phyloP scores from a whole-genome alignment of 768 basidiomycete genomes.

The Termitomyces sp. region DNA sequence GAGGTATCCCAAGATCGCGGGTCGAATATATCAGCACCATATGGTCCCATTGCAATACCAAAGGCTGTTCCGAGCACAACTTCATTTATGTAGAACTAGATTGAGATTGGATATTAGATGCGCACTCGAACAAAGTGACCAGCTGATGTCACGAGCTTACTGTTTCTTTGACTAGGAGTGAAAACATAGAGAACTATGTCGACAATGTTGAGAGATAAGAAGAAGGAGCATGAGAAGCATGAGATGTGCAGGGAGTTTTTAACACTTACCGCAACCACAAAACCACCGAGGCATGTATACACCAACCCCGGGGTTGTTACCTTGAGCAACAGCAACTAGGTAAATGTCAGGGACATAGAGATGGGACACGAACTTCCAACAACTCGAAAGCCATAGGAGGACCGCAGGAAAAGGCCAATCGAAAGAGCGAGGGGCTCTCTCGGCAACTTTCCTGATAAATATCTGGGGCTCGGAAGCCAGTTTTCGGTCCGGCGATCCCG shows the following conservation, averaged over 20 bases:
- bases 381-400: slow-evolving; percentile 11
- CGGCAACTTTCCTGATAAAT: neutral
- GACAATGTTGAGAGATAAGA: neutral
- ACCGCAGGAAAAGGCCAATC: neutral
- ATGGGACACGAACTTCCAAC: slow-evolving; percentile 27
- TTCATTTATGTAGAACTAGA: slow-evolving; percentile 83
- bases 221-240: neutral
- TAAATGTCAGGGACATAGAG: slow-evolving; percentile 8
- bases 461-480: neutral
- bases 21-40: slow-evolving; percentile 65
- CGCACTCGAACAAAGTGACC: neutral
- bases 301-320: slow-evolving; percentile 46
- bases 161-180: slow-evolving; percentile 78
- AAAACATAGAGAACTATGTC: slow-evolving; percentile 77
- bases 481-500: neutral
- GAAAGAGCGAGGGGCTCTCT: neutral
- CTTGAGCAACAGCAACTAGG: slow-evolving; percentile 31
- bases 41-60: slow-evolving; percentile 64
- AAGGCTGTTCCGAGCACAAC: slow-evolving; percentile 85
- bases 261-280: slow-evolving; percentile 17
- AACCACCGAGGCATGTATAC: slow-evolving; percentile 59
- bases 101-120: neutral
- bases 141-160: slow-evolving; percentile 26
- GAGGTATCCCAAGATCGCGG: slow-evolving; percentile 65
- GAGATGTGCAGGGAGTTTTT: slow-evolving; percentile 9